Conservation (phyloP, 2,329 filamentous ascomycete genomes). For the Alternaria hordeiaustralica region DNA sequence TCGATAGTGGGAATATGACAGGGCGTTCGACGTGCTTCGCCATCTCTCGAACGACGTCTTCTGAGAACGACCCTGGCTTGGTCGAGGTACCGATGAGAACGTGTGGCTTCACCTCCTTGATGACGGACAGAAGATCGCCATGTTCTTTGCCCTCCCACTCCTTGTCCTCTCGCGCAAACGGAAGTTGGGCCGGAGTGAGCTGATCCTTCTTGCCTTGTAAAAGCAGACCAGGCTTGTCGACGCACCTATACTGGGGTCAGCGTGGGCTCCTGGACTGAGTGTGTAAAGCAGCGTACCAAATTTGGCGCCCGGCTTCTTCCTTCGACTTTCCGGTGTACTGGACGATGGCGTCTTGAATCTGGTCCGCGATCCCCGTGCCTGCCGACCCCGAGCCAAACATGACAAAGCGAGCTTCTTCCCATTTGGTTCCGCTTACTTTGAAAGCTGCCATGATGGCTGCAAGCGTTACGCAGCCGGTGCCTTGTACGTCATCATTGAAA, state of each 20-base stretch:
- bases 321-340: slow-evolving; percentile 69
- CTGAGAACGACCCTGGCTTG: slow-evolving; percentile 75
- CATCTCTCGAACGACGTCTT: slow-evolving; percentile 78
- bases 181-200: slow-evolving; percentile 70
- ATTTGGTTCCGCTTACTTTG: slow-evolving; percentile 69
- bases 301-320: slow-evolving; percentile 78
- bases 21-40: slow-evolving; percentile 73
- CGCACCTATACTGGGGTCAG: slow-evolving; percentile 61
- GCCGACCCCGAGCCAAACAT: slow-evolving; percentile 84
- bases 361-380: slow-evolving; percentile 84
- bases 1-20: slow-evolving; percentile 88
- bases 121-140: slow-evolving; percentile 67
- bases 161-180: slow-evolving; percentile 68
- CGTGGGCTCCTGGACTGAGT: no score
- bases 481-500: slow-evolving; percentile 92
- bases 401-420: slow-evolving; percentile 73
- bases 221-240: slow-evolving; percentile 82
- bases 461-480: slow-evolving; percentile 85
- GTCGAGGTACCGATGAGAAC: slow-evolving; percentile 87
- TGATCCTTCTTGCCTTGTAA: slow-evolving; percentile 66
- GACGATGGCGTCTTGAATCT: slow-evolving; percentile 79
- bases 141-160: slow-evolving; percentile 68
- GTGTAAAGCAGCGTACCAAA: slow-evolving; percentile 64
- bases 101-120: slow-evolving; percentile 76
- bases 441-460: slow-evolving; percentile 81